Evolutionary conservation across 352 stramenopile genomes (phyloP).

Genomic region (Pythium grandisporangium): DNA sequence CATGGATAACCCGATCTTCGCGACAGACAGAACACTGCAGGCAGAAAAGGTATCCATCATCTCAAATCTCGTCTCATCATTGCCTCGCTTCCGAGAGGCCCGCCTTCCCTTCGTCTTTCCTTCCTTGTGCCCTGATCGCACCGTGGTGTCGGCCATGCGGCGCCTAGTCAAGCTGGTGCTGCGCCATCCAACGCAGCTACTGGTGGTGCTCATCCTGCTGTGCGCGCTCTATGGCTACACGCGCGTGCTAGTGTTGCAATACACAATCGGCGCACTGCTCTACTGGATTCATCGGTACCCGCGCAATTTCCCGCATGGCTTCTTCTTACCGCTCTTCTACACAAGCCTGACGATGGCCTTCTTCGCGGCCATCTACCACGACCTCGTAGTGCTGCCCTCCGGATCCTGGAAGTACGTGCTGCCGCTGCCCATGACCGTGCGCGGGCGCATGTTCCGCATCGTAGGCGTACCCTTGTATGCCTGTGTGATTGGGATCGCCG

Average conservation of each 20-base stretch:
- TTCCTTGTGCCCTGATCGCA: background rate
- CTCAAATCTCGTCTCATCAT: too few relatives aligned
- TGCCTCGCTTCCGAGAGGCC: too few relatives aligned
- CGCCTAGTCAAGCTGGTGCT: slow-evolving; percentile 42
- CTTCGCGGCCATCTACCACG: slow-evolving; percentile 30
- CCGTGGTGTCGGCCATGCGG: slow-evolving; percentile 5
- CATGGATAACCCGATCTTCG: background rate
- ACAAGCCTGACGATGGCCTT: slow-evolving; percentile 21
- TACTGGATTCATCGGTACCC: slow-evolving; percentile 43
- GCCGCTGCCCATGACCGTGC: slow-evolving; percentile 51
- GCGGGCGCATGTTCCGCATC: slow-evolving; percentile 34
- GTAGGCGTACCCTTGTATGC: slow-evolving; percentile 62
- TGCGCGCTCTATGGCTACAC: slow-evolving; percentile 61
- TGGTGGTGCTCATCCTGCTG: slow-evolving; percentile 31
- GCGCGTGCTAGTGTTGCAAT: slow-evolving; percentile 53
- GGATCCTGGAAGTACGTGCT: slow-evolving; percentile 55
- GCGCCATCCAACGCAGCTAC: slow-evolving; percentile 51
- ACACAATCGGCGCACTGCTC: slow-evolving; percentile 27
- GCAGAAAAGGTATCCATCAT: too few relatives aligned
- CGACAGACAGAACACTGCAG: background rate
- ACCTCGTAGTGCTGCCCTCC: slow-evolving; percentile 15
- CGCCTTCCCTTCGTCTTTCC: too few relatives aligned
- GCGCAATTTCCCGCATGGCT: slow-evolving; percentile 39
- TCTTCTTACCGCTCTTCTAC: slow-evolving; percentile 56
- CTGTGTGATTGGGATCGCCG: slow-evolving; percentile 34